Base-by-base conservation (phyloP, 306 rosid genomes). In the Vicia sativa region DNA sequence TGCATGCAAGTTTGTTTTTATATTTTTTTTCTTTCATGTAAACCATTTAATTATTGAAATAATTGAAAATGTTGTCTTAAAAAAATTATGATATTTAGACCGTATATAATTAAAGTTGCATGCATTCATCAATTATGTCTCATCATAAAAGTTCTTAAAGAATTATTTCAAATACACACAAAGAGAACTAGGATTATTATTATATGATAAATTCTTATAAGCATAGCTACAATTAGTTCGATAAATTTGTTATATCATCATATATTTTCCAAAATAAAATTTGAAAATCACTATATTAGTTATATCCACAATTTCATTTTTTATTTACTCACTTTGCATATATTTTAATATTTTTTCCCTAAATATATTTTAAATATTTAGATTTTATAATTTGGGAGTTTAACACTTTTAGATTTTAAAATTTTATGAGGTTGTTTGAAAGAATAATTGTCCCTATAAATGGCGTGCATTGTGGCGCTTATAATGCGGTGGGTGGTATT, bases 381-480 rank as follows among this genome's bases (percentile, higher is more conserved):
- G 4, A 44, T 44, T n/a, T 2, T 44, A 14, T 5, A 6, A 14
- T n/a, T 44, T 44, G 19, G 19, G 50, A n/a, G n/a, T 68, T 43
- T 13, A 14, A 12, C 4, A 42, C 44, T 6, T 8, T 42, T 23
- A 11, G 8, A 12, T 5, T 15, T 14, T 3, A 15, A 68, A 42
- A 28, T 7, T 70, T 43, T 43, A 21, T 21, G 23, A 21, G 23
- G 23, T 21, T 21, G 23, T 21, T 21, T 2, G 23, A 31, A 31
- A 31, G 35, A 7, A 7, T 31, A 7, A 31, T 31, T 18, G 11
- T 16, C 34, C 12, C 31, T 18, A 57, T 11, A 11, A 16, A 68
- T 6, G 69, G 85, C 83, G 85, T 70, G 77, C 67, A 48, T 74
- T 67, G 55, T 65, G 81, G 76, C 66, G 79, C 81, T 71, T 61